Evolutionary conservation across 495 filamentous ascomycete genomes (phyloP).

Genomic region (Penicillium coffeae): DNA sequence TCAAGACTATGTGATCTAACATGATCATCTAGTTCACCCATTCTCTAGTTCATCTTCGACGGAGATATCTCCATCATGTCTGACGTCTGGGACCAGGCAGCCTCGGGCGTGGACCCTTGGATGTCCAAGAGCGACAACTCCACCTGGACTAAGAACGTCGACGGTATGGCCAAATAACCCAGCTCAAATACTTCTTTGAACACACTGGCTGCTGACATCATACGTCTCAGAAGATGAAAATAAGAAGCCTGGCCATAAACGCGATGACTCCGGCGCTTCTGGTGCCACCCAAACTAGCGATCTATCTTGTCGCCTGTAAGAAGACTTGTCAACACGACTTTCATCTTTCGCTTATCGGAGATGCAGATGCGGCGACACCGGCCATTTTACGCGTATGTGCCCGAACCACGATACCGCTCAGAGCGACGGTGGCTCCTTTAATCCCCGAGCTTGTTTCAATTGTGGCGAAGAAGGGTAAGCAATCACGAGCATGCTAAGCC

Average conservation of each 20-base stretch:
- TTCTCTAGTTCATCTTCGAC: no score
- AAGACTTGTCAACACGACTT: no score
- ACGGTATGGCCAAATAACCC: no score
- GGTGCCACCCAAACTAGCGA: no score
- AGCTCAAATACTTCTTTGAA: no score
- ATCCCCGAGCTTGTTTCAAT: constrained; percentile 13
- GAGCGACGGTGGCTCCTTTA: not conserved
- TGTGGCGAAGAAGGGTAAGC: constrained; percentile 16
- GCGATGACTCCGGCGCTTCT: no score
- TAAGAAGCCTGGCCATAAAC: no score
- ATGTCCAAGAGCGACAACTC: not conserved
- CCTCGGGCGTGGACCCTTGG: not conserved
- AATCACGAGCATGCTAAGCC: constrained; percentile 15
- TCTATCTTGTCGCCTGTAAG: no score
- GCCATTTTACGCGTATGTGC: constrained; percentile 59
- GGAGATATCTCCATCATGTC: not conserved
- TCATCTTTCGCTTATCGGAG: not conserved
- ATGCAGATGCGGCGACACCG: constrained; percentile 49
- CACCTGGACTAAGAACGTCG: not conserved
- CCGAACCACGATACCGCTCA: constrained; percentile 22
- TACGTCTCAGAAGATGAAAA: no score
- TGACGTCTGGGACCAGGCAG: not conserved
- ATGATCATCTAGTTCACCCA: no score
- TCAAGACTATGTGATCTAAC: no score
- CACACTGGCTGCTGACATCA: no score